Base-by-base conservation (phyloP, 176 grass and related monocot genomes). In the Tuctoria greenei region DNA sequence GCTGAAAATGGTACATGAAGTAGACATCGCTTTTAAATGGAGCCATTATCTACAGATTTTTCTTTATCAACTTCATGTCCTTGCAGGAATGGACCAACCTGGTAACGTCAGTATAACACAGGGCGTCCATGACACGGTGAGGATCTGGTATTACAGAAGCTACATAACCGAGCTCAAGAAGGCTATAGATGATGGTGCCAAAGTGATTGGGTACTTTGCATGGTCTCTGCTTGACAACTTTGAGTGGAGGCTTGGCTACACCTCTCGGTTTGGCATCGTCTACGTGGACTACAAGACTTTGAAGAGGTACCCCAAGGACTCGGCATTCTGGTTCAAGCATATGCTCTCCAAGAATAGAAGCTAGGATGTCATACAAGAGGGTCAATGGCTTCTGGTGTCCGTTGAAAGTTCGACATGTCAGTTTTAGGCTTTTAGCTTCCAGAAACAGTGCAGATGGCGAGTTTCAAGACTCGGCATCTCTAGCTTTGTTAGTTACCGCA, bases 181-280 rank as follows among this genome's bases (percentile, higher is more conserved):
- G 71, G 88, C 88, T 8, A 91, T 97, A 69, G 88, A 97, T 38
- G 84, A 86, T 24, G 88, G 94, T 2, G 88, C 91, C 0, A 73
- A 69, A 15, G 94, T 97, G 60, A 89, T 91, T 24, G 91, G 94
- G 0, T 97, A 93, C 75, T 97, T 97, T 38, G 91, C 94, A 0
- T 97, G 91, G 94, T 97, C 94, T 8, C 72, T 97, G 40, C 94
- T 97, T 2, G 94, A 97, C 88, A 97, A 97, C 80, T 97, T 97
- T 8, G 88, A 97, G 55, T 97, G 88, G 94, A 93, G 86, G 31
- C 84, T 89, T 1, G 94, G 94, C 1, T 97, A 97, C 78, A 97
- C 91, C 31, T 91, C 94, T 8, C 88, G 94, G 57, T 97, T 97
- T 10, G 86, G 94, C 2, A 69, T 97, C 11, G 86, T 93, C 42